Evolutionary conservation across 2,329 filamentous ascomycete genomes (phyloP), one percentile per base, ranked within the genome.

Genomic region (Sclerotiophoma versabilis): DNA sequence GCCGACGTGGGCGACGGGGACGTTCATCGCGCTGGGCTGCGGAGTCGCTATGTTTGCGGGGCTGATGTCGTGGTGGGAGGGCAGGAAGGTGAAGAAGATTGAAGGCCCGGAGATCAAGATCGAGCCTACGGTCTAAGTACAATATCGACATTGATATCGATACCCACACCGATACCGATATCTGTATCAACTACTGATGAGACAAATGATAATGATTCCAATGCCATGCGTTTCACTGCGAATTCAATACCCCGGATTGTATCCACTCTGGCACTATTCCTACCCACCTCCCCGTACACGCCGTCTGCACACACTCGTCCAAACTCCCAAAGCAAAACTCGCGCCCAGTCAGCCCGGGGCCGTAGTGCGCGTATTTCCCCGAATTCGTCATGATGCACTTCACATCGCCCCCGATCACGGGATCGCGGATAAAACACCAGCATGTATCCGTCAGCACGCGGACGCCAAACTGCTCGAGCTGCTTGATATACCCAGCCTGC

Each of bases 1-100:
- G 14, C 91, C 91, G 0, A 83, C 84, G 22, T 95, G 90, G 90
- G 83, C 86, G 10, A 93, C 90, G 27, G 60, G 60, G 0, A 59
- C 56, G 0, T 91, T 95, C 68, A 88, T 96, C 17, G 89, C 83
- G 2, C 69, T 93, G 6, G 91, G 86, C 2, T 92, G 87, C 65
- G 80, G 87, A 14, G 85, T 88, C 3, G 87, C 87, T 4, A 88
- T 82, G 15, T 69, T 84, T 10, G 90, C 85, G 11, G 91, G 91
- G 0, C 73, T 88, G 15, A 82, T 90, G 69, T 86, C 86, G 72
- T 91, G 87, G 58, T 63, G 85, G 27, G 90, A 95, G 70, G 89
- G 88, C 5, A 88, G 71, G 29, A 59, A 65, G 27, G 64, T 75
- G 2, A 75, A 73, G 61, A 72, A 66, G 48, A 64, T 74, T 2